Conservation (phyloP, 2,329 filamentous ascomycete genomes). For the Camptophora hylomeconis region DNA sequence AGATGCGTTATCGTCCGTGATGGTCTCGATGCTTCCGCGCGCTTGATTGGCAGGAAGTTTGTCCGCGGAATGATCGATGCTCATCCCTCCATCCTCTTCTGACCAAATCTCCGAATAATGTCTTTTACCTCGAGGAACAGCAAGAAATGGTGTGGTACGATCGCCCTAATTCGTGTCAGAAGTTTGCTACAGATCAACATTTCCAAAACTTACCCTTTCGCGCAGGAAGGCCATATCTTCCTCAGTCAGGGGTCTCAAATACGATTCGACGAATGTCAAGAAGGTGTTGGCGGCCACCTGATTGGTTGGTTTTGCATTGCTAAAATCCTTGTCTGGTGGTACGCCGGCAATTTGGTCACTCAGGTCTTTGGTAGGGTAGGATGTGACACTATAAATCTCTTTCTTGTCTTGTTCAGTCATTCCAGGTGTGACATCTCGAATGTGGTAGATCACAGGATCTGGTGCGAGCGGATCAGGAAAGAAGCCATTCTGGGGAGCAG, state of each 20-base stretch:
- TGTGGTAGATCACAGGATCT: slow-evolving; percentile 91
- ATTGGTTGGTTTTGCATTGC: slow-evolving; percentile 79
- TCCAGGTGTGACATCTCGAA: slow-evolving; percentile 56
- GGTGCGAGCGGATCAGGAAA: slow-evolving; percentile 80
- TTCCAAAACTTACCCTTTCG: slow-evolving; percentile 49
- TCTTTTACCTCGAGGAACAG: slow-evolving; percentile 70
- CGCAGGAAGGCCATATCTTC: slow-evolving; percentile 88
- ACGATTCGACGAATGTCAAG: slow-evolving; percentile 81
- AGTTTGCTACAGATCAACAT: slow-evolving; percentile 1
- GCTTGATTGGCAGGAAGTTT: slow-evolving; percentile 67
- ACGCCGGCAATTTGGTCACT: slow-evolving; percentile 75
- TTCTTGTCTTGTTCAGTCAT: slow-evolving; percentile 80
- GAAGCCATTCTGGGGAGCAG: slow-evolving; percentile 68
- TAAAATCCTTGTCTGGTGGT: slow-evolving; percentile 90
- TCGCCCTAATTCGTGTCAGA: slow-evolving; percentile 57
- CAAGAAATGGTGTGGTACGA: slow-evolving; percentile 67
- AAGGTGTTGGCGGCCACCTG: slow-evolving; percentile 93
- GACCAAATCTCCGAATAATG: slow-evolving; percentile 88
- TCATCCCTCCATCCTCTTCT: slow-evolving; percentile 75
- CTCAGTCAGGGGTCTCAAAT: slow-evolving; percentile 76
- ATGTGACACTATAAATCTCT: slow-evolving; percentile 74
- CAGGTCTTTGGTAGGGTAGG: slow-evolving; percentile 70
- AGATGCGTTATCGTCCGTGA: slow-evolving; percentile 76
- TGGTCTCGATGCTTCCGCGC: slow-evolving; percentile 70
- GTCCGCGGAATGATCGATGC: slow-evolving; percentile 55